Evolutionary conservation across 768 basidiomycete species (phyloP).

Genomic region (Wakefieldia striispora): DNA sequence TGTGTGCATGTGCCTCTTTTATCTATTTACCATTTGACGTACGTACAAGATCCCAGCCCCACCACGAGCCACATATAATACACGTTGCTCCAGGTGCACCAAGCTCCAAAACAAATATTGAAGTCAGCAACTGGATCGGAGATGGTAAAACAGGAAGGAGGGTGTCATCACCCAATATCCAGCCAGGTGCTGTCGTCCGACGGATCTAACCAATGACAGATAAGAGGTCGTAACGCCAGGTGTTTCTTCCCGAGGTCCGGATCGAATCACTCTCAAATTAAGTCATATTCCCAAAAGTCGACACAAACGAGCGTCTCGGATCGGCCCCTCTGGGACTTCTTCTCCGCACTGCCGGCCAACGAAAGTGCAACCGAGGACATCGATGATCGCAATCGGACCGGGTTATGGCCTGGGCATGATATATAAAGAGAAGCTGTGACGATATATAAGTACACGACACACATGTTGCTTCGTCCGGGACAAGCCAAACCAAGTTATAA

Average conservation of each 20-base stretch:
- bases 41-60: conserved; percentile 6
- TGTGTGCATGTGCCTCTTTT: conserved; percentile 14
- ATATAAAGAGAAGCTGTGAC: not conserved
- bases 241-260: conserved; percentile 1
- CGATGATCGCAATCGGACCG: not conserved
- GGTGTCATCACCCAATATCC: not conserved
- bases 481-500: no score
- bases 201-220: not conserved
- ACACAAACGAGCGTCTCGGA: not conserved
- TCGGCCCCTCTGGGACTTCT: not conserved
- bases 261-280: not conserved
- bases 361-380: not conserved
- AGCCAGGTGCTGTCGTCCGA: not conserved
- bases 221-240: not conserved
- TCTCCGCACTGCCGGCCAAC: conserved; percentile 1
- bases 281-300: not conserved
- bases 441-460: no score
- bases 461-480: no score
- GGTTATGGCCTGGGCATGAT: not conserved
- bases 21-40: conserved; percentile 6
- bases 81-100: conserved; percentile 6
- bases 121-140: not conserved
- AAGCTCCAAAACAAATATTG: not conserved
- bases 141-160: not conserved
- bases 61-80: conserved; percentile 7